These are phyloP conservation scores for Gryganskiella cystojenkinii DNA, from an alignment of 192 early-diverging fungal genomes.

Conservation along the genomic window DNA sequence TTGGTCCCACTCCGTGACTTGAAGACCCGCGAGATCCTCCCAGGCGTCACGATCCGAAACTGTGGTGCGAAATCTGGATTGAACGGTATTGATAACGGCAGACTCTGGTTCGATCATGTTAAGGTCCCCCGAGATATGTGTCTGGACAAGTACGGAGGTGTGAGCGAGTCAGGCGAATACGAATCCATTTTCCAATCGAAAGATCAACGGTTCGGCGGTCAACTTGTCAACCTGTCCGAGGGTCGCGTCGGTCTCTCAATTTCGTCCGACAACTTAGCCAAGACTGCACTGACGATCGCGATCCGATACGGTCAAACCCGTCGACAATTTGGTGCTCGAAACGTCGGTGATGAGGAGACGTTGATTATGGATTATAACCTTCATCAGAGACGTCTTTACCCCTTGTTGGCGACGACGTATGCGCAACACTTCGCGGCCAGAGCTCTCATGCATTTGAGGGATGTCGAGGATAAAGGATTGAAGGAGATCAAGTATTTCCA, in stretches of 20 bases:
- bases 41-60: constrained; percentile 17
- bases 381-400: constrained; percentile 19
- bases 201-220: constrained; percentile 13
- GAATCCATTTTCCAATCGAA: constrained; percentile 13
- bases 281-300: constrained; percentile 16
- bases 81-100: constrained; percentile 17
- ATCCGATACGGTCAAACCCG: constrained; percentile 10
- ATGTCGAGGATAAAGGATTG: background rate
- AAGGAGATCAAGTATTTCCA: constrained; percentile 18
- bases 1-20: constrained; percentile 13
- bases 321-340: constrained; percentile 5
- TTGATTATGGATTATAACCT: constrained; percentile 21
- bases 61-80: constrained; percentile 17
- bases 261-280: constrained; percentile 5
- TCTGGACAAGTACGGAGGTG: constrained; percentile 16
- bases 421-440: constrained; percentile 15
- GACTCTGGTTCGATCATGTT: constrained; percentile 19
- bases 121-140: constrained; percentile 6
- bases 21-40: background rate
- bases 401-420: constrained; percentile 4
- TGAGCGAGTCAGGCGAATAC: constrained; percentile 10
- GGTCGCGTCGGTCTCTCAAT: constrained; percentile 9
- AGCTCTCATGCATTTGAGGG: background rate
- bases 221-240: constrained; percentile 14
- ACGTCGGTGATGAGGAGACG: constrained; percentile 3